These are phyloP conservation scores for Penicillium sp. DNA, from an alignment of 2,329 filamentous ascomycete genomes.

Conservation along the genomic window DNA sequence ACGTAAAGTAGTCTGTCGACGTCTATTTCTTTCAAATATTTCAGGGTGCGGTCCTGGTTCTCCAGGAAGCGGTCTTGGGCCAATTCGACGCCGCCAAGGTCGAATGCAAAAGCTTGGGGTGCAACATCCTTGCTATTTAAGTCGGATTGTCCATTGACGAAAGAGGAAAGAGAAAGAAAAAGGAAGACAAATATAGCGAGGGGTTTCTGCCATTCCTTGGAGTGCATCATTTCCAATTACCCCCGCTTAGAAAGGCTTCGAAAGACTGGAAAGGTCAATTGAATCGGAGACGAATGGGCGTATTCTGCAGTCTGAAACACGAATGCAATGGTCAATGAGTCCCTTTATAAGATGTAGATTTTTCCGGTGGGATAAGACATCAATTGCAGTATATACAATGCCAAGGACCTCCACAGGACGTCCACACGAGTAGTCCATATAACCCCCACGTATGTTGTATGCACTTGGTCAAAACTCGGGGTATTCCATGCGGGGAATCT, in stretches of 20 bases:
- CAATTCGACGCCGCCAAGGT: constrained; percentile 1
- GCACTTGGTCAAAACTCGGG: no score
- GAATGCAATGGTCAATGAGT: not conserved
- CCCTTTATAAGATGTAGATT: not conserved
- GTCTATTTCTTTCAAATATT: constrained; percentile 36
- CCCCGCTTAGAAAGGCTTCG: no score
- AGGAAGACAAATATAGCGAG: not conserved
- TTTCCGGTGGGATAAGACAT: not conserved
- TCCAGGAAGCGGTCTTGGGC: constrained; percentile 36
- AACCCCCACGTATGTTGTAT: no score
- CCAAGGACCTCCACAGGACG: not conserved
- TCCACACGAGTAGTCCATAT: not conserved
- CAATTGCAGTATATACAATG: not conserved
- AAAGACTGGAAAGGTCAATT: not conserved
- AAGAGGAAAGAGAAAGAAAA: not conserved
- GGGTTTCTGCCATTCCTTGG: not conserved
- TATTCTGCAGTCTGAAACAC: not conserved
- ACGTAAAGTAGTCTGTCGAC: constrained; percentile 12
- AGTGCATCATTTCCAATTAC: not conserved
- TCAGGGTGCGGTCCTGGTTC: constrained; percentile 49
- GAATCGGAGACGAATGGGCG: no score
- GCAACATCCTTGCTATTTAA: not conserved
- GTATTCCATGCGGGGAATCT: not conserved
- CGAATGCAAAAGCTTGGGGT: constrained; percentile 1
- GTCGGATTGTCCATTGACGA: not conserved